phyloP scores from a whole-genome alignment of 305 asterid species.

The Petunia hybrid region DNA sequence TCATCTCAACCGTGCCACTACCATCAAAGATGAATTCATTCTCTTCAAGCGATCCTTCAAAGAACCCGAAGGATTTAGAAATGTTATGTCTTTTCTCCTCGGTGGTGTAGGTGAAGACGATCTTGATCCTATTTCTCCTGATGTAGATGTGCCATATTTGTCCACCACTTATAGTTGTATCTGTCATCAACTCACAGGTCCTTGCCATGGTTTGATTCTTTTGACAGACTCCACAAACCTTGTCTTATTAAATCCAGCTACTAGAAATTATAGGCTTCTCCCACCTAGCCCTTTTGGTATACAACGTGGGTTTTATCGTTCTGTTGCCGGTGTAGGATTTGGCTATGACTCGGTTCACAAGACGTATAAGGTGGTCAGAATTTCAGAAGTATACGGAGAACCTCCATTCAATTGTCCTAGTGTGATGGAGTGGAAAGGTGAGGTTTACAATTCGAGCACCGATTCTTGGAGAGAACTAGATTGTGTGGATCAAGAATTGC shows the following conservation, averaged over 20 bases:
- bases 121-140: no score
- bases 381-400: not conserved
- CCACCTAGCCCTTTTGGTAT: not conserved
- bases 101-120: no score
- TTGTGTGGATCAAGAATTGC: not conserved
- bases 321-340: not conserved
- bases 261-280: not conserved
- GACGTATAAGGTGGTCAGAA: not conserved
- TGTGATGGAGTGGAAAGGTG: not conserved
- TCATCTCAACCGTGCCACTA: no score
- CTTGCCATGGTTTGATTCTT: constrained; percentile 24
- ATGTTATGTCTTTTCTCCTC: no score
- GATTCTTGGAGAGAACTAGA: constrained; percentile 23
- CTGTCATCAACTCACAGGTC: not conserved
- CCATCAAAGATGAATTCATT: no score
- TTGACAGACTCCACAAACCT: not conserved
- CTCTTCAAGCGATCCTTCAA: no score
- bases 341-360: not conserved
- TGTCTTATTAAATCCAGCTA: constrained; percentile 19
- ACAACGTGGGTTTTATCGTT: not conserved
- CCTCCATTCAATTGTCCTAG: not conserved
- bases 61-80: no score
- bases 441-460: constrained; percentile 15
- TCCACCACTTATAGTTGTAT: not conserved
- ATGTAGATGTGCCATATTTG: no score